Conservation (phyloP, 805 yeast species). For the Lipomyces orientalis region DNA sequence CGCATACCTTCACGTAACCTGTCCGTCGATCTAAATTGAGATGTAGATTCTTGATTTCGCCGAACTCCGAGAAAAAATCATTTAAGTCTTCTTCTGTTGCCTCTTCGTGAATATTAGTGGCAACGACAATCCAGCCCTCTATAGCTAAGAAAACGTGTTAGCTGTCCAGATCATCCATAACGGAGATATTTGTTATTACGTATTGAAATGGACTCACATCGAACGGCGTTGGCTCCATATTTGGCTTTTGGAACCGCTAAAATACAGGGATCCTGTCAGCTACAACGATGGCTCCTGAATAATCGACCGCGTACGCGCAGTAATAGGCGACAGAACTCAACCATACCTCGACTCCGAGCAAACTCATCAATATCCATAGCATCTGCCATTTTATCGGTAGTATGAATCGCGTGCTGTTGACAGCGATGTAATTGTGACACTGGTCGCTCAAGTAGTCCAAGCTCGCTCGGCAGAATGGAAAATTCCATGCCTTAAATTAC, state of each 20-base stretch:
- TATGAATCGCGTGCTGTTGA: neutral
- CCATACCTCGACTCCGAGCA: conserved; percentile 10
- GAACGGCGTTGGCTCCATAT: conserved; percentile 28
- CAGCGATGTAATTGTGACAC: neutral
- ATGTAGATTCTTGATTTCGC: conserved; percentile 49
- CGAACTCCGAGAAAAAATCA: conserved; percentile 53
- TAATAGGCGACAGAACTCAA: neutral
- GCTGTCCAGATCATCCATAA: neutral
- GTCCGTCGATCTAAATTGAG: conserved; percentile 53
- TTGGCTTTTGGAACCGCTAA: conserved; percentile 28
- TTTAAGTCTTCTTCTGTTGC: conserved; percentile 53
- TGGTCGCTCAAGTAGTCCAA: neutral
- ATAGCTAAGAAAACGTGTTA: conserved; percentile 42
- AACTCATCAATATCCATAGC: conserved; percentile 33
- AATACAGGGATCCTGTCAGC: neutral
- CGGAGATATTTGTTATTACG: neutral
- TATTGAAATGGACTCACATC: conserved; percentile 24
- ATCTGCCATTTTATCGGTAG: conserved; percentile 25
- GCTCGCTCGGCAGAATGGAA: too few species aligned
- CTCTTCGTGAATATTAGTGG: conserved; percentile 53
- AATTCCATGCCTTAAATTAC: neutral
- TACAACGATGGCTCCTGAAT: neutral
- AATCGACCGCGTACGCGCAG: neutral
- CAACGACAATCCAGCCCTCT: conserved; percentile 54
- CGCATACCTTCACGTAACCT: conserved; percentile 49